Evolutionary conservation across 805 yeast genomes (phyloP), one percentile per base, ranked within the genome.

Genomic region (Scheffersomyces stipitis): DNA sequence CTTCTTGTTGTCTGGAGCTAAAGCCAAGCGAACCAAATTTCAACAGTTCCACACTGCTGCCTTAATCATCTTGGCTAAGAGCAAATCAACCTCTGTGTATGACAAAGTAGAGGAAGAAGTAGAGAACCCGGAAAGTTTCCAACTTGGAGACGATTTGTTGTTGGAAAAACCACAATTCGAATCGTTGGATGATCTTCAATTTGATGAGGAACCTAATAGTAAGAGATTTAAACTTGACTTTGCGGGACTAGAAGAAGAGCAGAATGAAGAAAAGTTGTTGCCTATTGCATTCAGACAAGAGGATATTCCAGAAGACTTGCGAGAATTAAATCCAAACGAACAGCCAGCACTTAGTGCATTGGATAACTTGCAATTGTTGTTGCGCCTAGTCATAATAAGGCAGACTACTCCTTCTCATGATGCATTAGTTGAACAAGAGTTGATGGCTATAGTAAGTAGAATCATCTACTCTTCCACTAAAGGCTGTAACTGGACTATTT

Each of bases 1-100:
- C 33, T 75, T 82, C 45, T 75, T 82, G 0, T 63, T 91, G 31
- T 85, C 97, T 1, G 98, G 98, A 47, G 86, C 93, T 38, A 81
- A 81, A 48, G 96, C 96, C 7, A 83, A 81, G 55, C 73, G 93
- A 54, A 91, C 98, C 3, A 86, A 86, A 58, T 86, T 69, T 57
- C 98, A 91, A 62, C 72, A 73, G 32, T 72, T 69, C 23, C 78
- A 81, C n/a, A 76, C 83, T 17, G 76, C 96, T 0, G 79, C 87
- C 27, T 73, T 91, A 41, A 75, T 90, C 12, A 76, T 88, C 17
- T 62, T 91, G 15, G 98, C 98, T 1, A 74, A 77, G 37, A 69
- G 77, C 33, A 54, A 62, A 15, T 55, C 52, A 1, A 37, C 59
- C 18, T 41, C 54, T 8, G 47, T 62, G 12, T 60, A 45, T 34